Percentiles rank a stretch among this genome's conserved stretches.
Evolutionary conservation across 768 basidiomycete species (phyloP).

Genomic region (Lactarius deliciosus): DNA sequence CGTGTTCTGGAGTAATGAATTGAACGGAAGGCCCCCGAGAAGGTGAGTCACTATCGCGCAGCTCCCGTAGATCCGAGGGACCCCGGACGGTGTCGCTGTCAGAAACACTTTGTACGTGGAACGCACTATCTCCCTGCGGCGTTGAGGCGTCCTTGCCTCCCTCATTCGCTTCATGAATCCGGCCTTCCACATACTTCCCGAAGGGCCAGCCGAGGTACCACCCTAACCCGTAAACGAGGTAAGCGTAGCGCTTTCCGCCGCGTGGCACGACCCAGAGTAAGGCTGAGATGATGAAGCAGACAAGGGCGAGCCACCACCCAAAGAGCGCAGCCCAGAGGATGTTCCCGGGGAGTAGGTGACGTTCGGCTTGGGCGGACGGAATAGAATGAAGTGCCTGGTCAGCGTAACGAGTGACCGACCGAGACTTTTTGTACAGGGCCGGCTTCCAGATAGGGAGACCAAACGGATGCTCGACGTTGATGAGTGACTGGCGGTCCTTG

Average conservation of each 20-base stretch:
- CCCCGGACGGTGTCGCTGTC: slow-evolving; percentile 40
- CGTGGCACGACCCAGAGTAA: slow-evolving; percentile 71
- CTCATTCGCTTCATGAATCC: slow-evolving; percentile 38
- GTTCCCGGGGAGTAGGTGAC: slow-evolving; percentile 92
- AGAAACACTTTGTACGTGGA: slow-evolving; percentile 34
- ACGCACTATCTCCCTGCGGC: slow-evolving; percentile 38
- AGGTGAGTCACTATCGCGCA: slow-evolving; percentile 13
- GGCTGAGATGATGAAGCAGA: slow-evolving; percentile 65
- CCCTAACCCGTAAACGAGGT: slow-evolving; percentile 86
- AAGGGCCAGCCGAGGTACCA: slow-evolving; percentile 99
- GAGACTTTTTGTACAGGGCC: slow-evolving; percentile 95
- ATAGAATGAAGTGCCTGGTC: slow-evolving; percentile 91
- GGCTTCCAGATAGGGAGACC: slow-evolving; percentile 99
- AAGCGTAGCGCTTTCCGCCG: slow-evolving; percentile 82
- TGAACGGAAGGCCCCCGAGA: slow-evolving; percentile 2
- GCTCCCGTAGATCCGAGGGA: slow-evolving; percentile 26
- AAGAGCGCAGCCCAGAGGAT: slow-evolving; percentile 88
- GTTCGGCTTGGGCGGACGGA: slow-evolving; percentile 90
- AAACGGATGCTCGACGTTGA: slow-evolving; percentile 99
- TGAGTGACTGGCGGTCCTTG: slow-evolving; percentile 94
- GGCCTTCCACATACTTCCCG: slow-evolving; percentile 96
- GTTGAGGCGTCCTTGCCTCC: slow-evolving; percentile 43
- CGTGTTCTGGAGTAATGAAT: slow-evolving; percentile 42
- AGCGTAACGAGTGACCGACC: slow-evolving; percentile 93
- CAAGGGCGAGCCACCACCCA: slow-evolving; percentile 88